Evolutionary conservation across 257 asterid genomes (phyloP), one percentile per base, ranked within the genome.

Genomic region (Lavandula angustifolia): DNA sequence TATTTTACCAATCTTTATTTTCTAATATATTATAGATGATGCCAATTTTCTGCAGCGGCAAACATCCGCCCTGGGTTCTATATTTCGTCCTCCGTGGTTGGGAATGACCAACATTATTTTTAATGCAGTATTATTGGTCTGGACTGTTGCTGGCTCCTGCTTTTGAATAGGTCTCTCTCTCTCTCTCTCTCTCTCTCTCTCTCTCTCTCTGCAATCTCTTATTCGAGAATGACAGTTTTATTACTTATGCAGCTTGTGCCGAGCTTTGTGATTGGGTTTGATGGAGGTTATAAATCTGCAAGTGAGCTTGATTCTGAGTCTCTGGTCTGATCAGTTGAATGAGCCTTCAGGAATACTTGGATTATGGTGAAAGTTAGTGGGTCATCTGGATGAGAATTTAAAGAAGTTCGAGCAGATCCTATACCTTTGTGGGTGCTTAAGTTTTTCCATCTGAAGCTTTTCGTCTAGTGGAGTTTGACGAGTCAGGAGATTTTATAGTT

Each of bases 61-160:
- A 68, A 74, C 62, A 75, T 78, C 79, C 69, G 18, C 72, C 76
- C 78, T 69, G 70, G 85, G 78, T 76, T 83, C 88, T 72, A 77
- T 78, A 79, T 78, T 81, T 82, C 82, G 74, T 80, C 84, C 89
- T 73, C 84, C 81, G 60, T 73, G 72, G 80, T 85, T 74, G 81
- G 83, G 50, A 76, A 67, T 81, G 86, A 87, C 85, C 88, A 74
- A 79, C 67, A 84, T 88, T 78, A 78, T 76, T 85, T 82, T 85
- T 82, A 68, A 76, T 79, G 95, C 81, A 81, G 83, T 78, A 81
- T 85, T 81, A 91, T 84, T 87, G 95, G 83, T 84, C 88, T 83
- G 82, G 83, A 76, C 74, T 80, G 64, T 79, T 84, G 89, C 92
- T 55, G 96, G 96, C 88, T 79, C 94, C 53, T 86, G 82, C 91